Percentiles rank a stretch among this genome's conserved stretches.
phyloP scores from a whole-genome alignment of 1,139 yeast species.

The Scheffersomyces illinoinensis region DNA sequence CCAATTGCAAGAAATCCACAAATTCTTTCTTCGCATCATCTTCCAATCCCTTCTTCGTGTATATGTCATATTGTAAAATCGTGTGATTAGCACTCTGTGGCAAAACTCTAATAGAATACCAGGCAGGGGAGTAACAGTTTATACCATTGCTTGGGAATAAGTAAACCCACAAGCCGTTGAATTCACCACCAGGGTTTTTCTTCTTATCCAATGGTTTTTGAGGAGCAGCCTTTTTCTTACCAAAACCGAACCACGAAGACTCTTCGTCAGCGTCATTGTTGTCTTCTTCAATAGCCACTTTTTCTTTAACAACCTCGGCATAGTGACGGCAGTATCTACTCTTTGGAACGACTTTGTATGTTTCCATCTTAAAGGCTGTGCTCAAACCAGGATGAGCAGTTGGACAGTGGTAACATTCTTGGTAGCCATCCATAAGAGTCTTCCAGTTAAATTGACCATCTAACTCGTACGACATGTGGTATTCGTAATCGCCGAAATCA shows the following conservation, averaged over 20 bases:
- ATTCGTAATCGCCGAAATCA: constrained; percentile 61
- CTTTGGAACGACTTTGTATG: constrained; percentile 63
- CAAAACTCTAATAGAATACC: constrained; percentile 62
- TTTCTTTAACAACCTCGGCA: constrained; percentile 84
- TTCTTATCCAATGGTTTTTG: constrained; percentile 16
- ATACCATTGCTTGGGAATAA: constrained; percentile 59
- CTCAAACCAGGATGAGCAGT: constrained; percentile 64
- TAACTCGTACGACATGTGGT: constrained; percentile 64
- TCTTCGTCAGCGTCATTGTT: constrained; percentile 69
- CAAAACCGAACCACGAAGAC: constrained; percentile 54
- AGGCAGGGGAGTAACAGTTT: constrained; percentile 66
- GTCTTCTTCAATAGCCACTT: constrained; percentile 85
- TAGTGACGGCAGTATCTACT: constrained; percentile 61
- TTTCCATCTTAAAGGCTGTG: constrained; percentile 60
- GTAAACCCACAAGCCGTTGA: constrained; percentile 63
- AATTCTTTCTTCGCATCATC: constrained; percentile 56
- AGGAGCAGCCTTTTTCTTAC: constrained; percentile 30
- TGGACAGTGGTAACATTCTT: constrained; percentile 68
- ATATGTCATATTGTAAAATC: constrained; percentile 58
- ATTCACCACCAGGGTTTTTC: constrained; percentile 57
- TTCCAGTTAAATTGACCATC: constrained; percentile 68
- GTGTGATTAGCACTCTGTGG: constrained; percentile 56
- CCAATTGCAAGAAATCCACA: constrained; percentile 61
- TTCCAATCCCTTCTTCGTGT: constrained; percentile 58
- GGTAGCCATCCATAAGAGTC: constrained; percentile 67